Evolutionary conservation across 2,329 filamentous ascomycete species (phyloP).

Genomic region (Fusarium sp.): DNA sequence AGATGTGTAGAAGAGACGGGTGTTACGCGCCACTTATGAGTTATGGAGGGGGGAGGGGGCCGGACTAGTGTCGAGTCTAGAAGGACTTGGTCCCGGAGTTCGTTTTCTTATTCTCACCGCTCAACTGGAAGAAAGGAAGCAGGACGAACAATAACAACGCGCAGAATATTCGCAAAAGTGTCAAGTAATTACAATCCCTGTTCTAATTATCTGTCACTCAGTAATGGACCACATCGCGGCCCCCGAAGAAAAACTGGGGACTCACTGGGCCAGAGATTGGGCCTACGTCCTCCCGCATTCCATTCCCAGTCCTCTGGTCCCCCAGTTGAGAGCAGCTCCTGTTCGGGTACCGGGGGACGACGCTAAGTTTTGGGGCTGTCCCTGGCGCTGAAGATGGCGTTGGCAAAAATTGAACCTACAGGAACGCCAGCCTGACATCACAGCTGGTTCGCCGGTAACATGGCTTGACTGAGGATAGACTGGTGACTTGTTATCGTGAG

Average conservation of each 20-base stretch:
- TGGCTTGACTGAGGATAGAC: background rate
- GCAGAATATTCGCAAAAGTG: background rate
- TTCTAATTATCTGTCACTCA: background rate
- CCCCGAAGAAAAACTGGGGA: slow-evolving; percentile 35
- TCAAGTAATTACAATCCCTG: background rate
- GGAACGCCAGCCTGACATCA: slow-evolving; percentile 28
- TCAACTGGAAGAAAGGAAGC: background rate
- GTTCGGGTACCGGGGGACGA: slow-evolving; percentile 14
- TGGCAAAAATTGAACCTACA: slow-evolving; percentile 23
- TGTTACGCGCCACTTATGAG: slow-evolving; percentile 21
- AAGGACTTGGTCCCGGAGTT: background rate
- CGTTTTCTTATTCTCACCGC: slow-evolving; percentile 22
- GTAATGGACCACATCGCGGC: slow-evolving; percentile 20
- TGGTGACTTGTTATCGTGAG: slow-evolving; percentile 11
- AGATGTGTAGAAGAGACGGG: no score
- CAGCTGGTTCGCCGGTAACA: slow-evolving; percentile 23
- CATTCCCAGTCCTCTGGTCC: slow-evolving; percentile 21
- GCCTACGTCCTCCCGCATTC: slow-evolving; percentile 39
- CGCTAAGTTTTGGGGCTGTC: slow-evolving; percentile 20
- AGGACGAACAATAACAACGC: background rate
- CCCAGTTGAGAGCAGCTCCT: background rate
- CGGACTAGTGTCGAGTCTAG: slow-evolving; percentile 17
- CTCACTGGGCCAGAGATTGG: slow-evolving; percentile 24
- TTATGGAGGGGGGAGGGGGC: slow-evolving; percentile 6
- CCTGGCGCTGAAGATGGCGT: slow-evolving; percentile 34